phyloP scores from a whole-genome alignment of 2,329 filamentous ascomycete genomes.

The Penicillium hordei region DNA sequence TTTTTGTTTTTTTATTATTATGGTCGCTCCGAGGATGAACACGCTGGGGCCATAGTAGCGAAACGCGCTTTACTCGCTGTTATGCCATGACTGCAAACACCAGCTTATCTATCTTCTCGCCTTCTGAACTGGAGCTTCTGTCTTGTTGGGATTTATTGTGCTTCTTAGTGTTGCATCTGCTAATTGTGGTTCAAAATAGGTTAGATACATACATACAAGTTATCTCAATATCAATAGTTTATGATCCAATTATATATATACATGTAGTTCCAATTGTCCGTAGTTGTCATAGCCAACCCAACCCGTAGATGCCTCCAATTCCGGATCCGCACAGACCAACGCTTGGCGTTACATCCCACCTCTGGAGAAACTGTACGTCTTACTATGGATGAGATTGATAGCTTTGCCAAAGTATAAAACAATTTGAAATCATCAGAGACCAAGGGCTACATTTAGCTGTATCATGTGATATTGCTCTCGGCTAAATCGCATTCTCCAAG shows the following conservation, averaged over 20 bases:
- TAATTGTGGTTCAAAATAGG: slow-evolving; percentile 7
- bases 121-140: slow-evolving; percentile 50
- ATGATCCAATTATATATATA: background rate
- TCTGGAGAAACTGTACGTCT: background rate
- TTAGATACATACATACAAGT: slow-evolving; percentile 7
- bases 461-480: background rate
- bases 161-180: slow-evolving; percentile 6
- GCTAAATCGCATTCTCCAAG: background rate
- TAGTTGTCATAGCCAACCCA: background rate
- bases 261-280: background rate
- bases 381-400: background rate
- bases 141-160: background rate
- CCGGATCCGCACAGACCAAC: slow-evolving; percentile 31
- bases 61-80: slow-evolving; percentile 34
- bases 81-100: slow-evolving; percentile 58
- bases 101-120: slow-evolving; percentile 65
- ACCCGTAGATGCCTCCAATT: background rate
- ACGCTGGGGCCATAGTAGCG: slow-evolving; percentile 56
- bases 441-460: background rate
- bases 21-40: slow-evolving; percentile 36
- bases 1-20: background rate
- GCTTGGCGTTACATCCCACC: slow-evolving; percentile 36
- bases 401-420: background rate
- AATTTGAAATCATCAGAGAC: background rate
- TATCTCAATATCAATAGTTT: slow-evolving; percentile 2